These are phyloP conservation scores for Gossypium ekmanianum DNA, from an alignment of 345 rosid genomes.

Conservation along the genomic window DNA sequence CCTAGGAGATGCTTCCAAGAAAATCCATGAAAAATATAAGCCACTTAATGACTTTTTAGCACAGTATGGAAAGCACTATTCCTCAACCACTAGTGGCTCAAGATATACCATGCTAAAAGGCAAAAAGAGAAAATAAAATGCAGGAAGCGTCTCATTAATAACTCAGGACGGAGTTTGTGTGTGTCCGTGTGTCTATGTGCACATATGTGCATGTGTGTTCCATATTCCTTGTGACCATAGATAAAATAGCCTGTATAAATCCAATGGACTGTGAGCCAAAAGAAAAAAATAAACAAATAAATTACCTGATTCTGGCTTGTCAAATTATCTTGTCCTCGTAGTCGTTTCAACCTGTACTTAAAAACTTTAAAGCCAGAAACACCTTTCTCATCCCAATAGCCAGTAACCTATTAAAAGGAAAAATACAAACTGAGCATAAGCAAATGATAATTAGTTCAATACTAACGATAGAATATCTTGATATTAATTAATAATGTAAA, in stretches of 20 bases:
- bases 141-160: neutral
- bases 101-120: neutral
- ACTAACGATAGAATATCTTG: neutral
- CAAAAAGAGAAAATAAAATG: neutral
- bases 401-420: constrained; percentile 24
- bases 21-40: neutral
- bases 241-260: neutral
- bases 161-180: neutral
- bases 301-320: constrained; percentile 21
- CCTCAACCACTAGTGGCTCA: neutral
- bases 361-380: constrained; percentile 24
- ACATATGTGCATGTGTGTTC: neutral
- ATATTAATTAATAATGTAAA: neutral
- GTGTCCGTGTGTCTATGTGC: neutral
- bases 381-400: constrained; percentile 20
- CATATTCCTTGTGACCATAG: neutral
- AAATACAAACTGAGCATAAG: neutral
- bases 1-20: constrained; percentile 1
- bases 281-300: neutral
- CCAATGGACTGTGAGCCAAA: neutral
- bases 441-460: neutral
- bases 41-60: neutral
- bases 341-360: constrained; percentile 25
- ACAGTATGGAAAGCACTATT: constrained; percentile 6
- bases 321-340: constrained; percentile 16